A percentile compares a stretch with the other conserved stretches of the same genome.
phyloP scores from a whole-genome alignment of 164 flowering plant genomes.

The Amborella trichopoda region DNA sequence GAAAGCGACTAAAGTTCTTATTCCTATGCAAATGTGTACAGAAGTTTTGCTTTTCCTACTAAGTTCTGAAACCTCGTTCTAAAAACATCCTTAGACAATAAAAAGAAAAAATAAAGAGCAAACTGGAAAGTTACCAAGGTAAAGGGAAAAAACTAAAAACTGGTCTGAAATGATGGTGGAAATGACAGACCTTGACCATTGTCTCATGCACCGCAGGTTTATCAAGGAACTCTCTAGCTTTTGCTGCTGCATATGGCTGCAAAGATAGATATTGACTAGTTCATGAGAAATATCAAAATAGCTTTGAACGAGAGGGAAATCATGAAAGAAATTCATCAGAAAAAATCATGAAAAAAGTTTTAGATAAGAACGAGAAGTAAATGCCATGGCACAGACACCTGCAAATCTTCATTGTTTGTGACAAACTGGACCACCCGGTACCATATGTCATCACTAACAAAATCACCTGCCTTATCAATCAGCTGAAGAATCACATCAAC shows the following conservation, averaged over 20 bases:
- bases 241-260: constrained; percentile 97
- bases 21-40: too few relatives aligned
- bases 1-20: too few relatives aligned
- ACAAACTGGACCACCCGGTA: constrained; percentile 98
- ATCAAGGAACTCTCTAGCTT: constrained; percentile 93
- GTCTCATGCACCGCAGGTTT: constrained; percentile 98
- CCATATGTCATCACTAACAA: constrained; percentile 99
- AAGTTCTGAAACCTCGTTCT: too few relatives aligned
- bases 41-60: too few relatives aligned
- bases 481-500: constrained; percentile 98
- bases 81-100: neutral
- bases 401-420: constrained; percentile 95
- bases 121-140: too few relatives aligned
- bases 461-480: constrained; percentile 99
- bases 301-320: neutral
- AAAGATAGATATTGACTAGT: constrained; percentile 4
- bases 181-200: constrained; percentile 84
- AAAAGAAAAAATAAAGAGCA: neutral
- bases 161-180: too few relatives aligned
- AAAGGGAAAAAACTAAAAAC: too few relatives aligned
- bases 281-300: neutral
- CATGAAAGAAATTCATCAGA: too few relatives aligned
- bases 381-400: constrained; percentile 31
- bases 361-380: neutral
- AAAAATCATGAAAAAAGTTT: too few relatives aligned